Evolutionary conservation across 129 eudicot genomes (phyloP), one percentile per base, ranked within the genome.

Genomic region (Centaurea solstitialis): DNA sequence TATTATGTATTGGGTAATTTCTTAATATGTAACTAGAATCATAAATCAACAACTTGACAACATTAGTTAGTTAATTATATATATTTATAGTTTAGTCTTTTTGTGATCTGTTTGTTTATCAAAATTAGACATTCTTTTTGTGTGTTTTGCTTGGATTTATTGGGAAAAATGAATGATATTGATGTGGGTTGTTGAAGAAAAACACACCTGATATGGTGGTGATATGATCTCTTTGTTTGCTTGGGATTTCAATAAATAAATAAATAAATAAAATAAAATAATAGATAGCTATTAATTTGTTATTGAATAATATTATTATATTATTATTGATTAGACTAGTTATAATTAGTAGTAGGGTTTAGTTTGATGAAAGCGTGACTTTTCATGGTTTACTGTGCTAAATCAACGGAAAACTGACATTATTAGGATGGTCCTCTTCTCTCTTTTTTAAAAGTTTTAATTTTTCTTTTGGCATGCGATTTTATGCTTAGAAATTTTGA

Each of bases 361-460:
- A 67, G 76, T 75, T 75, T 68, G 59, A 75, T 69, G 37, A 30
- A 66, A 81, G 61, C 61, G 85, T 75, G 80, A 67, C 74, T 67
- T 81, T 50, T 67, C 70, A 50, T 47, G 70, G 76, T 74, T 82
- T 82, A 76, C 73, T 82, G 85, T 77, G 66, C 76, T 70, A 70
- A 82, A 59, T 69, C 78, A 76, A 82, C 73, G 17, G 82, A 59
- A 82, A 82, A 82, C 81, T 76, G 85, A 82, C 85, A 62, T 75
- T 28, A 35, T 57, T 76, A 71, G 30, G 17, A 39, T 71, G 59
- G 59, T 71, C 75, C 59, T 71, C 59, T 17, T 23, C 28, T 71
- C n/a, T 71, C 47, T 22, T 50, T 67, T 33, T 37, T 26, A n/a
- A n/a, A n/a, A n/a, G n/a, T 17, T 57, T 17, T 5, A 17, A 17